A percentile compares a stretch with the other conserved stretches of the same genome.
Conservation (phyloP, 306 rosid genomes). For the Gleditsia sinensis region DNA sequence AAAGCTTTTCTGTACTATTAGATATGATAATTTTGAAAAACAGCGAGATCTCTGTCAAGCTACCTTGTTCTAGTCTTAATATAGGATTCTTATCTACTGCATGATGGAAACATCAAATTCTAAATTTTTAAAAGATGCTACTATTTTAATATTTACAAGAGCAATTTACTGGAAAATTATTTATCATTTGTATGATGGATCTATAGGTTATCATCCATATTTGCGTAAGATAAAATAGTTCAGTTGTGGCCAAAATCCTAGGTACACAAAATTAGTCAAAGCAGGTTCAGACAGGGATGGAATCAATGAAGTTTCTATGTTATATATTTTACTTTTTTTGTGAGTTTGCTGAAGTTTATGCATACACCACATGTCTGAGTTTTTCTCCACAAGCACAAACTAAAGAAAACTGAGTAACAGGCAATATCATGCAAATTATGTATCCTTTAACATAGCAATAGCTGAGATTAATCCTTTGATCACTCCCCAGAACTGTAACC, state of each 20-base stretch:
- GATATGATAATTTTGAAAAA: not conserved
- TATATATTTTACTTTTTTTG: not conserved
- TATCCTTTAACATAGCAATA: slow-evolving; percentile 6
- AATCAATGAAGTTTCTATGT: not conserved
- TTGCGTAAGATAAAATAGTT: slow-evolving; percentile 10
- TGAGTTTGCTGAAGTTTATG: slow-evolving; percentile 23
- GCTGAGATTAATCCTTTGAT: slow-evolving; percentile 31
- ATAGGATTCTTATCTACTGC: not conserved
- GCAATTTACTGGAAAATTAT: slow-evolving; percentile 17
- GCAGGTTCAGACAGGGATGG: slow-evolving; percentile 12
- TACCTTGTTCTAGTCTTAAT: slow-evolving; percentile 4
- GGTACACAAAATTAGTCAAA: slow-evolving; percentile 3
- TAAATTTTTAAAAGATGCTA: not conserved
- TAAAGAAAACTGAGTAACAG: slow-evolving; percentile 25
- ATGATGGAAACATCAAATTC: not conserved
- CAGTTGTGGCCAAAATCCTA: not conserved
- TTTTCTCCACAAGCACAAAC: slow-evolving; percentile 1
- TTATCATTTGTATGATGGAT: slow-evolving; percentile 21
- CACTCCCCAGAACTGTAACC: slow-evolving; percentile 15
- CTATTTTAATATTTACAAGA: not conserved
- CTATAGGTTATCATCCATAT: not conserved
- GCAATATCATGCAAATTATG: not conserved
- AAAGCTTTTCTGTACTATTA: not conserved
- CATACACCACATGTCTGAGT: not conserved
- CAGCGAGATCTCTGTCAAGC: not conserved